These are phyloP conservation scores for Leptographium lundbergii DNA, from an alignment of 2,329 filamentous ascomycete genomes.

Conservation along the genomic window DNA sequence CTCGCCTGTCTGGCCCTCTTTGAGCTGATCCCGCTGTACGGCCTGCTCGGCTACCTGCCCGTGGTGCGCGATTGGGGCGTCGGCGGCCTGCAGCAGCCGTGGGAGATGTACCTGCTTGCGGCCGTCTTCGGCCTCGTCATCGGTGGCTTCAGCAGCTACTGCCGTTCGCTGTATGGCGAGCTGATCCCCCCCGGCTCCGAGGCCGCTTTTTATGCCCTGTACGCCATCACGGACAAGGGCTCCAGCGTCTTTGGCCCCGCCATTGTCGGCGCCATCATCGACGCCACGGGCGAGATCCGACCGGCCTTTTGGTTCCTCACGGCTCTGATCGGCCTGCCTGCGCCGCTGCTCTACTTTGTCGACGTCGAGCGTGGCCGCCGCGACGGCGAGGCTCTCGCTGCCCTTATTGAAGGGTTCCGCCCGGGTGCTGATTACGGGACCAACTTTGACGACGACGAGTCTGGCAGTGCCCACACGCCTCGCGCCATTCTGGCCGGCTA, in stretches of 20 bases:
- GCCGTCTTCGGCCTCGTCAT: slow-evolving; percentile 88
- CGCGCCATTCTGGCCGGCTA: neutral
- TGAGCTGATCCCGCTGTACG: slow-evolving; percentile 86
- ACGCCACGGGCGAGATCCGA: slow-evolving; percentile 66
- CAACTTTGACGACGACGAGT: slow-evolving; percentile 21
- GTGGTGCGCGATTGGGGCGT: slow-evolving; percentile 62
- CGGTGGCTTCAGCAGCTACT: slow-evolving; percentile 86
- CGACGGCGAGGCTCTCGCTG: slow-evolving; percentile 53
- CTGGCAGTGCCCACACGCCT: slow-evolving; percentile 11
- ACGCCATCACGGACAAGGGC: slow-evolving; percentile 95
- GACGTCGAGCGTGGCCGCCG: slow-evolving; percentile 67
- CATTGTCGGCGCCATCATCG: slow-evolving; percentile 87
- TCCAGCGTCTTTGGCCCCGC: slow-evolving; percentile 87
- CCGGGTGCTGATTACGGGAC: slow-evolving; percentile 15
- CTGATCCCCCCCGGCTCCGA: slow-evolving; percentile 90
- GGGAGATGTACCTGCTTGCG: slow-evolving; percentile 93
- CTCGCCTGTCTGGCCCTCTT: slow-evolving; percentile 84
- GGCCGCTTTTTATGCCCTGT: slow-evolving; percentile 90
- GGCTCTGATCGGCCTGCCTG: slow-evolving; percentile 68
- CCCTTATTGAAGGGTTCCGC: slow-evolving; percentile 42
- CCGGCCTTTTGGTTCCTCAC: slow-evolving; percentile 90
- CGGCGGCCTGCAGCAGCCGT: slow-evolving; percentile 78
- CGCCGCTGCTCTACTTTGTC: slow-evolving; percentile 74
- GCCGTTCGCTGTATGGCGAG: slow-evolving; percentile 82
- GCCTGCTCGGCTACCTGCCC: slow-evolving; percentile 76